These are phyloP conservation scores for Pyrenochaeta sp. DNA, from an alignment of 2,329 filamentous ascomycete species.

Conservation along the genomic window DNA sequence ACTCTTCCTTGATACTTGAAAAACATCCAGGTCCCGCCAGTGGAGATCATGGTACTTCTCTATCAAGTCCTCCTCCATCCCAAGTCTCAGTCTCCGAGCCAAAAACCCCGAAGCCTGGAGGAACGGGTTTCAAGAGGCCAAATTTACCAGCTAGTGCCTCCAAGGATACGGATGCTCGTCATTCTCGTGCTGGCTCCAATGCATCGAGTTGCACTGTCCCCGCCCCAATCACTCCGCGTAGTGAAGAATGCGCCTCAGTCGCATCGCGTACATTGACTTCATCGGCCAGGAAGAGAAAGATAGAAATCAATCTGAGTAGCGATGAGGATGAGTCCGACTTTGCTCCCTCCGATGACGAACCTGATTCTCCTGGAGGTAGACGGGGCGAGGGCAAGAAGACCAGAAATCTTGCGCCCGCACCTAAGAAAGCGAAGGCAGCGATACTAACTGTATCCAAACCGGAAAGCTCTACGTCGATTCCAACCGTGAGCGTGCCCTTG, in stretches of 20 bases:
- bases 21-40: neutral
- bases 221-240: neutral
- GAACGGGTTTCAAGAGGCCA: slow-evolving; percentile 17
- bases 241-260: slow-evolving; percentile 2
- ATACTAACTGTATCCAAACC: neutral
- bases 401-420: neutral
- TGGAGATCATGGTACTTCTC: neutral
- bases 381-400: neutral
- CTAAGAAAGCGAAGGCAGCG: neutral
- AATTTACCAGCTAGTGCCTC: slow-evolving; percentile 8
- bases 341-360: slow-evolving; percentile 11
- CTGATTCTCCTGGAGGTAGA: slow-evolving; percentile 2
- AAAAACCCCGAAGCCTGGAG: neutral
- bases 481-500: neutral
- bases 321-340: slow-evolving; percentile 15
- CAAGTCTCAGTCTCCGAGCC: neutral
- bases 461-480: too few relatives aligned
- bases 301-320: slow-evolving; percentile 12
- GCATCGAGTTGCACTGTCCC: slow-evolving; percentile 7
- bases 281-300: slow-evolving; percentile 11
- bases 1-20: neutral
- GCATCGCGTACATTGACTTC: slow-evolving; percentile 6
- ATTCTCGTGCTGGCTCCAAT: slow-evolving; percentile 7
- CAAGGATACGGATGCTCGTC: neutral
- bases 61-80: slow-evolving; percentile 5